A percentile compares a stretch with the other conserved stretches of the same genome.
phyloP scores from a whole-genome alignment of 2,329 filamentous ascomycete genomes.

The Diaporthe longicolla region DNA sequence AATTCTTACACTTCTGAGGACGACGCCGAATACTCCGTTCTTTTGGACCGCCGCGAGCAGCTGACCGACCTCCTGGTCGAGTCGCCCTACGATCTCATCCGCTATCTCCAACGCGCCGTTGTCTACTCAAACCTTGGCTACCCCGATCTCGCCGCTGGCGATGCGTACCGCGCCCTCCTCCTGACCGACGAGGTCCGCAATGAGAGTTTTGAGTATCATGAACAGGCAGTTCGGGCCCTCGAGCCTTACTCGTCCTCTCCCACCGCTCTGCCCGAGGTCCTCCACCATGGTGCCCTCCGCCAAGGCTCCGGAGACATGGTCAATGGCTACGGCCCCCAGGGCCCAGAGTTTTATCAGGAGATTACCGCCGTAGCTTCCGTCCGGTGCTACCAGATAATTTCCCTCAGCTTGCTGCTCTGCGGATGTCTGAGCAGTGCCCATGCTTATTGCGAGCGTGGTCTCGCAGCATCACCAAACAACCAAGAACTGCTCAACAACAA shows the following conservation, averaged over 20 bases:
- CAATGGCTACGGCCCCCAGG: constrained; percentile 52
- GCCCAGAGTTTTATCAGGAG: constrained; percentile 53
- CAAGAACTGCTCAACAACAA: constrained; percentile 68
- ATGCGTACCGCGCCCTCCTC: constrained; percentile 92
- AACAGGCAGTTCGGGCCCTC: constrained; percentile 71
- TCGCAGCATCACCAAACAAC: constrained; percentile 68
- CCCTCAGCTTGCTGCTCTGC: constrained; percentile 72
- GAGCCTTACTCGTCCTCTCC: constrained; percentile 54
- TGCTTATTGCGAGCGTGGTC: constrained; percentile 75
- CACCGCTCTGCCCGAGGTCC: constrained; percentile 57
- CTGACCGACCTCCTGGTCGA: constrained; percentile 69
- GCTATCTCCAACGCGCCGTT: constrained; percentile 78
- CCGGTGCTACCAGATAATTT: constrained; percentile 71
- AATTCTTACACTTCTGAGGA: constrained; percentile 50
- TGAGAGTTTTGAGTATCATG: constrained; percentile 86
- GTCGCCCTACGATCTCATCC: constrained; percentile 72
- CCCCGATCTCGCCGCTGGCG: constrained; percentile 89
- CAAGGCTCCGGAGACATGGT: constrained; percentile 53
- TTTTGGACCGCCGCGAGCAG: constrained; percentile 68
- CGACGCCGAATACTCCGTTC: constrained; percentile 57
- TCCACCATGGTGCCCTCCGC: constrained; percentile 60
- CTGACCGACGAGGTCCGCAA: constrained; percentile 85
- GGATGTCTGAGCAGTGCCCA: constrained; percentile 78
- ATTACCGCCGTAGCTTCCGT: constrained; percentile 66
- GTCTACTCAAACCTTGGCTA: constrained; percentile 84